Base-by-base conservation (phyloP, 768 basidiomycete species). In the Suillus alpinus region DNA sequence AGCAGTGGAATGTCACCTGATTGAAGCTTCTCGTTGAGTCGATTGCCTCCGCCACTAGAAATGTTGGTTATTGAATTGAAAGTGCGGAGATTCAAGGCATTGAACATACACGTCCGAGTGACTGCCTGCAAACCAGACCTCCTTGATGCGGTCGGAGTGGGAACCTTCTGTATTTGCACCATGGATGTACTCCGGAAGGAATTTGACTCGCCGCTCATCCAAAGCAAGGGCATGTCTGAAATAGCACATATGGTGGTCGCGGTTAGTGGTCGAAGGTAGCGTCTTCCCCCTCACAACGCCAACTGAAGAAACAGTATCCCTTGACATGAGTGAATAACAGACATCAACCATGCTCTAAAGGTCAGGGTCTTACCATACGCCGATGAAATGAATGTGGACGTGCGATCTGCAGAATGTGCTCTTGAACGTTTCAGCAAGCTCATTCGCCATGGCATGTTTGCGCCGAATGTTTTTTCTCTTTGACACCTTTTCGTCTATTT, bases 281-380 rank as follows among this genome's bases (percentile, higher is more conserved):
- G 36, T 36, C 41, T 61, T 63, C 0, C 59, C 58, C 20, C 72
- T 65, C 4, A 60, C 34, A 9, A 74, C 26, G 0, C 75, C 75
- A 47, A 76, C 67, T 0, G 75, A 74, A 29, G 75, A 74, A 9
- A 75, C 73, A 10, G 74, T 75, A 61, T 75, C 74, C 75, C 75
- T 75, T 56, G 12, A 29, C 6, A 39, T 23, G 36, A 26, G 34
- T 49, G 4, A 34, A 18, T n/a, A 39, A 53, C 9, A 59, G 14
- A 43, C 12, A 37, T 4, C 29, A 50, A n/a, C 29, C 9, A n/a
- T 20, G 26, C 23, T 39, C 7, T 4, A 52, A 32, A n/a, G 20
- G 16, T 36, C 6, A 37, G 63, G 57, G 4, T 56, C 40, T 36
- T 52, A 76, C 75, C 76, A 77, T 18, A 66, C 74, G 0, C 75